Conservation (phyloP, 2,329 filamentous ascomycete species). For the Paracamarosporium sp. region DNA sequence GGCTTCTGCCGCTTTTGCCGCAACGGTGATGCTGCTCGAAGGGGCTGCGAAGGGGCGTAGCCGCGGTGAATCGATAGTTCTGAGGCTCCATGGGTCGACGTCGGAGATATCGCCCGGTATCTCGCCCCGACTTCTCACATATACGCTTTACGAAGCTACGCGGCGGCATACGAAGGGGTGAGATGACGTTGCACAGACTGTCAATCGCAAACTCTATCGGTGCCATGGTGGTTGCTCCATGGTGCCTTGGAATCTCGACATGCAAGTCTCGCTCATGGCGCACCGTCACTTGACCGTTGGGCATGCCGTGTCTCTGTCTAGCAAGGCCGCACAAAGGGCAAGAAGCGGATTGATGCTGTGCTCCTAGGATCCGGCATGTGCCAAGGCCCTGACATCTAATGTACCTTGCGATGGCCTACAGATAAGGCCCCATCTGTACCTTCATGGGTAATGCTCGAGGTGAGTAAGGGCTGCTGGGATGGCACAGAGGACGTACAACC, state of each 20-base stretch:
- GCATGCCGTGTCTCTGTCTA: conserved; percentile 7
- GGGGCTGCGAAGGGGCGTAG: neutral
- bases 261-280: neutral
- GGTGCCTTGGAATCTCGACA: neutral
- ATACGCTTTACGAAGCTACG: neutral
- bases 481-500: neutral
- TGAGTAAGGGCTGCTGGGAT: neutral
- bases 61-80: neutral
- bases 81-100: neutral
- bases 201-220: conserved; percentile 5
- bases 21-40: conserved; percentile 3
- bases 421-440: neutral
- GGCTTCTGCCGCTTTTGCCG: neutral
- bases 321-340: conserved; percentile 1
- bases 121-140: too few relatives aligned
- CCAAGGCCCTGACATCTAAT: neutral
- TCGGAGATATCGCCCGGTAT: neutral
- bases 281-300: conserved; percentile 7
- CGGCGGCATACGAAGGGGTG: neutral
- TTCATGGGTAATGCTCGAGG: neutral
- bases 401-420: neutral
- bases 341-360: neutral
- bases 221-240: neutral
- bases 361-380: neutral
- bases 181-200: conserved; percentile 1